Evolutionary conservation across 805 yeast species (phyloP).

Genomic region (Saccharomyces eubayanus): DNA sequence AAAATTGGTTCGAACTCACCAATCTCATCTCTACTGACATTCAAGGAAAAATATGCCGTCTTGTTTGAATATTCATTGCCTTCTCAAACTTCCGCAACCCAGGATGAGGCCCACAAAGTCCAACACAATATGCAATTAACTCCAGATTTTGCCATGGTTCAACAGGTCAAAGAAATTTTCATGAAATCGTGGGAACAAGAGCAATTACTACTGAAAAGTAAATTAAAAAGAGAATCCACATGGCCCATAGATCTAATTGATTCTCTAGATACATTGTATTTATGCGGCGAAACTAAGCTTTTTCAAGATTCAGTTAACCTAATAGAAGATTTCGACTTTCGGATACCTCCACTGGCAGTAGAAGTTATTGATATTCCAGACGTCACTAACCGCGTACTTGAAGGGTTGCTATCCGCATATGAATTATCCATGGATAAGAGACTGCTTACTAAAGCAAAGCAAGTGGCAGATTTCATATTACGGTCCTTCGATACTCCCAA

Average conservation of each 20-base stretch:
- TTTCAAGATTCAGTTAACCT: slow-evolving; percentile 33
- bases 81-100: not conserved
- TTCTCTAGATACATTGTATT: slow-evolving; percentile 41
- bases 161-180: slow-evolving; percentile 33
- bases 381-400: slow-evolving; percentile 34
- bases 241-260: slow-evolving; percentile 48
- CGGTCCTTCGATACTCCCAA: slow-evolving; percentile 55
- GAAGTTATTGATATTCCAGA: slow-evolving; percentile 47
- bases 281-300: slow-evolving; percentile 38
- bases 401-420: slow-evolving; percentile 46
- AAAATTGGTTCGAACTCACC: slow-evolving; percentile 4
- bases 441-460: slow-evolving; percentile 32
- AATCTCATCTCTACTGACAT: slow-evolving; percentile 11
- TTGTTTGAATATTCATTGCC: slow-evolving; percentile 23
- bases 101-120: not conserved
- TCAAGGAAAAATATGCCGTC: slow-evolving; percentile 21
- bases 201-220: slow-evolving; percentile 1
- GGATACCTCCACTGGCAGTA: slow-evolving; percentile 33
- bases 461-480: slow-evolving; percentile 41
- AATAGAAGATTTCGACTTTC: slow-evolving; percentile 35
- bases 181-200: slow-evolving; percentile 35
- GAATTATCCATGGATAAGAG: slow-evolving; percentile 38
- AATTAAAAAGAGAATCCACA: not conserved
- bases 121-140: not conserved
- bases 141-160: slow-evolving; percentile 20